Conservation (phyloP, 768 basidiomycete species). For the Mycena vulgaris region DNA sequence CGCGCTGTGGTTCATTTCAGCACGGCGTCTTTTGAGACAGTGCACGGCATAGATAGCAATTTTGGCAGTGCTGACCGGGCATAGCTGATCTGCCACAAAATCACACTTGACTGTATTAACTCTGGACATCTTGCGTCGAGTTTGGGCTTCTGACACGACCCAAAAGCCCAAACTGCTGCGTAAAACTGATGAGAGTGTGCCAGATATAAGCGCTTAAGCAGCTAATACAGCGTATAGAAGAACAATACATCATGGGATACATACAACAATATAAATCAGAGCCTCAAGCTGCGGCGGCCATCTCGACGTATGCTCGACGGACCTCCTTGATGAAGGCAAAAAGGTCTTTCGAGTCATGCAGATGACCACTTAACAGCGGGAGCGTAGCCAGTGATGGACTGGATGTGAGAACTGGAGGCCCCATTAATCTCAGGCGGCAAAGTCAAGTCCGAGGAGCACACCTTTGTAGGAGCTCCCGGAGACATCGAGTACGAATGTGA, state of each 20-base stretch:
- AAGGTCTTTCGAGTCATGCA: slow-evolving; percentile 81
- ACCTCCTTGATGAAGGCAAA: slow-evolving; percentile 80
- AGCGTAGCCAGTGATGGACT: slow-evolving; percentile 80
- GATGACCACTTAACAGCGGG: slow-evolving; percentile 75
- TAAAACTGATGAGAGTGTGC: too few species aligned
- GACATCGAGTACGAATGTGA: slow-evolving; percentile 83
- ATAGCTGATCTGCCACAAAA: too few species aligned
- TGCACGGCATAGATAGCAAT: neutral
- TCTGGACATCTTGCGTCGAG: too few species aligned
- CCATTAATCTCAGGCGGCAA: neutral
- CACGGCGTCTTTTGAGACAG: neutral
- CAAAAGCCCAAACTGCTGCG: too few species aligned
- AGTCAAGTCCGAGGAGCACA: slow-evolving; percentile 47
- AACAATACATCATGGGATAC: slow-evolving; percentile 6
- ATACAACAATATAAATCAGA: slow-evolving; percentile 5
- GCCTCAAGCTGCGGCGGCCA: slow-evolving; percentile 41
- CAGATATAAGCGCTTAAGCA: too few species aligned
- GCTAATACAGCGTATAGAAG: neutral
- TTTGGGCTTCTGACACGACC: too few species aligned
- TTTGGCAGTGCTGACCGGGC: neutral
- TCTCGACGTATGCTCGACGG: slow-evolving; percentile 66
- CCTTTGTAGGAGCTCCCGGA: slow-evolving; percentile 76
- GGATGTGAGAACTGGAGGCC: slow-evolving; percentile 78
- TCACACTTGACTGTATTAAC: too few species aligned
- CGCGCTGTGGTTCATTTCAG: neutral